Evolutionary conservation across 345 rosid species (phyloP), one percentile per base, ranked within the genome.

Genomic region (Eucalyptus cloeziana): DNA sequence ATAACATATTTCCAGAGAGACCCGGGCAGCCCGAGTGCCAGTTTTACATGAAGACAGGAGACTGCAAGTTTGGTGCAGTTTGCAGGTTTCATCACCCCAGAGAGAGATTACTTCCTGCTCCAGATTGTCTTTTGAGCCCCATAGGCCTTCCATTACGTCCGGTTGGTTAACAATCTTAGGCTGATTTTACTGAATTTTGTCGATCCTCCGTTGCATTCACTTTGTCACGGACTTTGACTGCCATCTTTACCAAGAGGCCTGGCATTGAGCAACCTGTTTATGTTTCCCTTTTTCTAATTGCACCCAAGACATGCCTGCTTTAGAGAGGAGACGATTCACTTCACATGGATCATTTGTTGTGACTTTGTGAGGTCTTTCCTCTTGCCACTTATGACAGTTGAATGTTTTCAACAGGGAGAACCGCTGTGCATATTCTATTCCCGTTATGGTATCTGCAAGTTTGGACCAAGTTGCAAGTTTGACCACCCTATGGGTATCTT

Each of bases 381-480:
- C 58, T 87, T 58, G 87, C 49, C 64, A 86, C 83, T 92, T 90
- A 90, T 88, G 86, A 56, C 85, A 83, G 90, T 58, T 67, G 76
- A 79, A 85, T 62, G 30, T 69, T 91, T 89, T 87, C 50, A 80
- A 91, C 94, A 97, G 99, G 99, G 98, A 89, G 99, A 97, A 90
- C 97, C 99, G 17, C 60, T 96, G 89, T 98, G 99, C 93, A 95
- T 94, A 92, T 98, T 98, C 93, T 98, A 97, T 91, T 94, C 96
- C 85, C 99, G 98, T 45, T 97, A 98, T 88, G 99, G 99, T 85
- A 96, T 96, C 88, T 98, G 99, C 97, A 98, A 98, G 92, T 98
- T 98, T 91, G 99, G 99, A 86, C 99, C 99, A 79, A 98, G 99
- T 91, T 98, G 99, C 95, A 98, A 97, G 94, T 98, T 97, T 91